Percentiles rank a stretch among this genome's conserved stretches.
Evolutionary conservation across 352 stramenopile genomes (phyloP).

Genomic region (Elongisporangium prolatum): DNA sequence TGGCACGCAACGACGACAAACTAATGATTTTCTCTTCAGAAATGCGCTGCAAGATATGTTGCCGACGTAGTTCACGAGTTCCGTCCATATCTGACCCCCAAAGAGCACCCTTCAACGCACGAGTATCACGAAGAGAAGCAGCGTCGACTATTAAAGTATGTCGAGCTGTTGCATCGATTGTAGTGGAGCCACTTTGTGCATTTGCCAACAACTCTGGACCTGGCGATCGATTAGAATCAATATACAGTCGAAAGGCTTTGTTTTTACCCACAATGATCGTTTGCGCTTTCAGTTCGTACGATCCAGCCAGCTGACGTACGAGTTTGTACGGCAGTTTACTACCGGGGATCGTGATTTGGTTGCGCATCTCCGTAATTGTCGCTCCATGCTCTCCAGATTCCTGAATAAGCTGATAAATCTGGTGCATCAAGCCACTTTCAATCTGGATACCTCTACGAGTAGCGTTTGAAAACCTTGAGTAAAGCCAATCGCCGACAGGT

Average conservation of each 20-base stretch:
- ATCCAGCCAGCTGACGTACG: constrained; percentile 54
- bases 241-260: constrained; percentile 71
- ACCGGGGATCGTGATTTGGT: constrained; percentile 61
- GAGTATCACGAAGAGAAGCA: not conserved
- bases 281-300: constrained; percentile 69
- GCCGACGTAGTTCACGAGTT: constrained; percentile 48
- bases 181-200: not conserved
- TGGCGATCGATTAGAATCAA: constrained; percentile 14
- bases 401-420: constrained; percentile 75
- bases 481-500: constrained; percentile 6
- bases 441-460: constrained; percentile 38
- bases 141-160: not conserved
- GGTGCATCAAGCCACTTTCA: constrained; percentile 58
- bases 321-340: constrained; percentile 81
- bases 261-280: constrained; percentile 80
- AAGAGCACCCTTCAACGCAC: constrained; percentile 51
- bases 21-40: constrained; percentile 72
- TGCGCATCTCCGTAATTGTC: constrained; percentile 73
- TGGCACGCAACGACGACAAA: constrained; percentile 68
- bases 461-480: not conserved
- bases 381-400: constrained; percentile 51
- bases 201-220: not conserved
- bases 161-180: not conserved
- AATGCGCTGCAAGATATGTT: constrained; percentile 61
- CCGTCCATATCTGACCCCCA: constrained; percentile 51